Conservation (phyloP, 2,329 filamentous ascomycete genomes). For the Shiraia sp. region DNA sequence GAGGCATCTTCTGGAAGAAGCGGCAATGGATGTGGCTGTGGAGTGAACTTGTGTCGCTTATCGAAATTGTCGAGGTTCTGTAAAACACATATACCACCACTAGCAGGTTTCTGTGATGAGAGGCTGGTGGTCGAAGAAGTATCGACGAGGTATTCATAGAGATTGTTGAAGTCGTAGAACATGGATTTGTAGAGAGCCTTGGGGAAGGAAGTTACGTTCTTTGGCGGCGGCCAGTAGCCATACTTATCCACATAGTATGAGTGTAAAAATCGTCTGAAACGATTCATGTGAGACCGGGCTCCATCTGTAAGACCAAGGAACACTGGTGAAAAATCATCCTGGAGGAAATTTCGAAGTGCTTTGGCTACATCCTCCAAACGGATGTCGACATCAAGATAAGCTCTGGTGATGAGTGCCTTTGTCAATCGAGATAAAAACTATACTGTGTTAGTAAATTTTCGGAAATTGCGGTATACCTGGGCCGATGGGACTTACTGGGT, state of each 20-base stretch:
- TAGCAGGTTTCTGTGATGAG: constrained; percentile 58
- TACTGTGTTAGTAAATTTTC: constrained; percentile 2
- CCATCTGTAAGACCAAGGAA: constrained; percentile 66
- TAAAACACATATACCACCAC: constrained; percentile 70
- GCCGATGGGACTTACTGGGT: constrained; percentile 61
- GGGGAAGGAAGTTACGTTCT: constrained; percentile 56
- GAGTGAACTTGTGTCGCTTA: constrained; percentile 58
- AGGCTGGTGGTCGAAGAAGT: constrained; percentile 55
- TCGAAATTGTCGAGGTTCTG: constrained; percentile 73
- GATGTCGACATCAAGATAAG: constrained; percentile 67
- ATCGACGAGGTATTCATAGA: constrained; percentile 75
- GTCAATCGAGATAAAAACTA: constrained; percentile 55
- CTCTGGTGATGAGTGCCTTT: constrained; percentile 66
- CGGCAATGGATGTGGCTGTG: constrained; percentile 69
- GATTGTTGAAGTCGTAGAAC: constrained; percentile 69
- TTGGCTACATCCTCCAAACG: constrained; percentile 62
- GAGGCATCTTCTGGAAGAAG: constrained; percentile 67
- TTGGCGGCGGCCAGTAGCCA: constrained; percentile 71
- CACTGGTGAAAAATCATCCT: constrained; percentile 69
- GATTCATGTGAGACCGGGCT: constrained; percentile 69
- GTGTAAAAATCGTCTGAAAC: constrained; percentile 71
- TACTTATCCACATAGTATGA: constrained; percentile 68
- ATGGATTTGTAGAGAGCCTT: constrained; percentile 64
- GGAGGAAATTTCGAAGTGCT: constrained; percentile 69
- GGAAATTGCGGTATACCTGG: not conserved